Evolutionary conservation across 345 rosid genomes (phyloP), one percentile per base, ranked within the genome.

Genomic region (Pugionium dolabratum): DNA sequence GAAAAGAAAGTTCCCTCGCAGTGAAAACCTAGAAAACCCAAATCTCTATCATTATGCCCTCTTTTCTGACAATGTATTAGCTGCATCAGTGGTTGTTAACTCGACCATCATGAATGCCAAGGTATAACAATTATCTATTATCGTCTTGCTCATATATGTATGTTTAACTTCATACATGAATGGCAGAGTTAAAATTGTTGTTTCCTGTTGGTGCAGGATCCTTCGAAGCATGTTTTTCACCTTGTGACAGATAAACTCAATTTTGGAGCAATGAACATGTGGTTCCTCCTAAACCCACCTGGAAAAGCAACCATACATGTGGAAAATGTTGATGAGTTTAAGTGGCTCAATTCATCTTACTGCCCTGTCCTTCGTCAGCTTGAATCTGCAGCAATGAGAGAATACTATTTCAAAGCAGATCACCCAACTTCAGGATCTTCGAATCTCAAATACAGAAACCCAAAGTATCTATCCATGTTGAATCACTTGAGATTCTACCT

Each of bases 81-180:
- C 99, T 80, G 96, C 99, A 71, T 95, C 99, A 50, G 97, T 95
- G 54, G 99, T 95, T 72, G 97, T 95, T 69, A 95, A 95, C 85
- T 95, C 99, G 66, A 84, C 99, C 34, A 65, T 91, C 74, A 71
- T 72, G 82, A 95, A 95, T 70, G 95, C 99, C 42, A 95, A 91
- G 97, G 99, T 95, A 70, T 74, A 56, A 52, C 34, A 59, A 25
- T 59, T 37, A 44, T 37, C 45, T 67, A 58, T 34, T 28, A 35
- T 31, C 9, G 10, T 43, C 3, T 0, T 36, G 57, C 46, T 53
- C 18, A 36, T 11, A 55, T 40, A 1, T 71, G 29, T 45, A 29
- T 62, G 33, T 6, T 45, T 29, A 34, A 3, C 9, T 63, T 35
- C 3, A 64, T 5, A 43, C n/a, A 26, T 43, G 59, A 42, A 4